Evolutionary conservation across 2,329 filamentous ascomycete genomes (phyloP), one percentile per base, ranked within the genome.

Genomic region (Meredithiella fracta): DNA sequence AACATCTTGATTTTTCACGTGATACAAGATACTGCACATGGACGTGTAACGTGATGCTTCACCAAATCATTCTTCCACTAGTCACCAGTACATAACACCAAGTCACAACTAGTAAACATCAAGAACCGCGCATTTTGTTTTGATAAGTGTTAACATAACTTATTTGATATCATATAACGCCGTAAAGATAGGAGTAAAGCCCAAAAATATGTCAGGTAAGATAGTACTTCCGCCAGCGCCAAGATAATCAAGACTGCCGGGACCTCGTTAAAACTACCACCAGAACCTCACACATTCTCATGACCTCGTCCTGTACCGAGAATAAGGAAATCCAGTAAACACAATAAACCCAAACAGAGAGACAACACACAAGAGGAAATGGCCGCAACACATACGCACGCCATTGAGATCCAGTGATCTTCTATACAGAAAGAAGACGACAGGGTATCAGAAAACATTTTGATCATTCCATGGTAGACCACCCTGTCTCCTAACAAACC

Each of bases 401-500:
- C 44, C 51, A 25, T 31, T 37, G 25, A 51, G n/a, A 34, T 34
- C 29, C 29, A 34, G 5, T 34, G 5, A 34, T 42, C 20, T 52
- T 50, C 38, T 26, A 54, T n/a, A 25, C 29, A 58, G 47, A 52
- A 54, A 51, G 56, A 59, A 53, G 23, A 51, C 51, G 47, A 5
- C 29, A 34, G 29, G 29, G 29, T 34, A 34, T 34, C 29, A 5
- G 11, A 5, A 34, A 5, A 11, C 29, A 11, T 34, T 5, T 34
- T n/a, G 11, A 11, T 11, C 29, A 34, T 34, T 34, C 29, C 29
- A 5, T 34, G 29, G 29, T 34, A 34, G 29, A 34, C 5, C 29
- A 34, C 5, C 29, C 5, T 34, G 11, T 34, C 11, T 34, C n/a
- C n/a, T n/a, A 34, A 5, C 29, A 11, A 34, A 5, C 29, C 29